Evolutionary conservation across 768 basidiomycete genomes (phyloP).

Genomic region (Calocybe gangraenosa): DNA sequence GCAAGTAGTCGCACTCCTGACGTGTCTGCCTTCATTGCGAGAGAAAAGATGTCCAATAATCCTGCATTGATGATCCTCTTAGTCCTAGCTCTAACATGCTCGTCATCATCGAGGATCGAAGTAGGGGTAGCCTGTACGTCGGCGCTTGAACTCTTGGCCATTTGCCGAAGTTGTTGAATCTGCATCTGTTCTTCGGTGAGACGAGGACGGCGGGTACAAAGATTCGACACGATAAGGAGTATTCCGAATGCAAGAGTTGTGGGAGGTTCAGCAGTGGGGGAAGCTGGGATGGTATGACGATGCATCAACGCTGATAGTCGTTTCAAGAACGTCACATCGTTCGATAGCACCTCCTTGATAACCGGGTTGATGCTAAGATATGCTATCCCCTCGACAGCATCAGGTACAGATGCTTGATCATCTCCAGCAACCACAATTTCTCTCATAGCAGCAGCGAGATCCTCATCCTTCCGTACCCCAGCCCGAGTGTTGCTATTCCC

Average conservation of each 20-base stretch:
- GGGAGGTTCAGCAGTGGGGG: constrained; percentile 25
- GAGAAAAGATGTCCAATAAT: constrained; percentile 56
- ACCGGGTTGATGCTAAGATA: constrained; percentile 65
- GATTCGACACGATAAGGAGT: constrained; percentile 68
- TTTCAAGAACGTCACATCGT: constrained; percentile 48
- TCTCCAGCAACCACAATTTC: constrained; percentile 41
- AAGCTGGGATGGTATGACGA: constrained; percentile 32
- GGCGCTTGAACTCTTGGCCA: constrained; percentile 51
- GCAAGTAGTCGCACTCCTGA: constrained; percentile 51
- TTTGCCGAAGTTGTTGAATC: constrained; percentile 70
- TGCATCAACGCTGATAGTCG: constrained; percentile 56
- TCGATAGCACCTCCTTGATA: constrained; percentile 61
- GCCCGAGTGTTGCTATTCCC: constrained; percentile 11
- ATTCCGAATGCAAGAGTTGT: constrained; percentile 73
- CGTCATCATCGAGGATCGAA: constrained; percentile 58
- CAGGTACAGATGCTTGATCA: constrained; percentile 41
- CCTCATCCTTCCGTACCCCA: constrained; percentile 30
- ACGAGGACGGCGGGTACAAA: constrained; percentile 66
- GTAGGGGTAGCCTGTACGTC: constrained; percentile 24
- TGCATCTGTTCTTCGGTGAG: constrained; percentile 81
- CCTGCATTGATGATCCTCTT: constrained; percentile 57
- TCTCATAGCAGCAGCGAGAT: constrained; percentile 54
- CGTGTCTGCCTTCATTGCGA: constrained; percentile 60
- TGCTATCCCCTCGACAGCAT: constrained; percentile 83
- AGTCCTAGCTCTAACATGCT: constrained; percentile 58